Evolutionary conservation across 495 filamentous ascomycete genomes (phyloP).

Genomic region (Aspergillus bertholletiae): DNA sequence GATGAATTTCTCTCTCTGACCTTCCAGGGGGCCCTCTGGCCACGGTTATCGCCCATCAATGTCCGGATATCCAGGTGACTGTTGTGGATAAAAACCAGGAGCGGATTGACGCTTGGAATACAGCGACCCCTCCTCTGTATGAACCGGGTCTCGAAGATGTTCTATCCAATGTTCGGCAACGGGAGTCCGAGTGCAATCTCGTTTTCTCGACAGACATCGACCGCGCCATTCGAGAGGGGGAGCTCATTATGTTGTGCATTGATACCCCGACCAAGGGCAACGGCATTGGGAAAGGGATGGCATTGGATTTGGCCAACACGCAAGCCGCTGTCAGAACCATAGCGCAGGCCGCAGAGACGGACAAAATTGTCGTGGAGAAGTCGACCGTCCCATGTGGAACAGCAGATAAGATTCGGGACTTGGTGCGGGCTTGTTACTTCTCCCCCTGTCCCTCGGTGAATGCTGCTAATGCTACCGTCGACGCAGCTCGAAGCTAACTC

Average conservation of each 20-base stretch:
- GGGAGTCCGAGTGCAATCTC: conserved; percentile 43
- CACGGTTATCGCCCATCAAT: background rate
- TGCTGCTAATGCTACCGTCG: no score
- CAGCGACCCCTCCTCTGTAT: conserved; percentile 63
- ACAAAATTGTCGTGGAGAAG: conserved; percentile 77
- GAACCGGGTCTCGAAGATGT: conserved; percentile 59
- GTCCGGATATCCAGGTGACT: background rate
- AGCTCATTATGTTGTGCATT: conserved; percentile 71
- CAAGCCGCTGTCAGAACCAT: conserved; percentile 64
- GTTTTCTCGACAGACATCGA: conserved; percentile 67
- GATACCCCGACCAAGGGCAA: conserved; percentile 75
- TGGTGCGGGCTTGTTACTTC: conserved; percentile 29
- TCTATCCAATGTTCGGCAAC: background rate
- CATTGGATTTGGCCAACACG: conserved; percentile 65
- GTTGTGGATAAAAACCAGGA: conserved; percentile 48
- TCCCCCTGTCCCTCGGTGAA: background rate
- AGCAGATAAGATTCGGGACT: conserved; percentile 61
- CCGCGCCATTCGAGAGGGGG: conserved; percentile 56
- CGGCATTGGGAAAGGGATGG: conserved; percentile 63
- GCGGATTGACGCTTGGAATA: conserved; percentile 65
- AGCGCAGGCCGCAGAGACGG: conserved; percentile 56
- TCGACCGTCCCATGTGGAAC: conserved; percentile 76
- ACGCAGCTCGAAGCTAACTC: no score
- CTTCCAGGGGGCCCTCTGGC: conserved; percentile 1
- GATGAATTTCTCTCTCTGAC: no score